Evolutionary conservation across 2,329 filamentous ascomycete species (phyloP).

Genomic region (Colletotrichum eremochloae): DNA sequence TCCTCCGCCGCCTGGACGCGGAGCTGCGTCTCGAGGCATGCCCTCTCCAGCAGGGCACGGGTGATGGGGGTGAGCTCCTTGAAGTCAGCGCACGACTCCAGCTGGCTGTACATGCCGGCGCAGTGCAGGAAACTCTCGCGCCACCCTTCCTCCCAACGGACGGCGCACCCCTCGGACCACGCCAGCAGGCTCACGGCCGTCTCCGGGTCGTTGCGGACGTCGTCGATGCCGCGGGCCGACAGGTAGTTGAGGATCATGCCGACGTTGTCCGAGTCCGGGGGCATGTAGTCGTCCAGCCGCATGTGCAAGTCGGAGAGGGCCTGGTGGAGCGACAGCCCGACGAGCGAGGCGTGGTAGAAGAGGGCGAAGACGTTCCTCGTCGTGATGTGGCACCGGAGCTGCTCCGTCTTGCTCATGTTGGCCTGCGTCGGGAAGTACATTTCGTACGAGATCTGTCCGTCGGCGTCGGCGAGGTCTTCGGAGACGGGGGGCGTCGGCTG

Average conservation of each 20-base stretch:
- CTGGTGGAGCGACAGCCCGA: constrained; percentile 73
- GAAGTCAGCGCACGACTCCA: constrained; percentile 70
- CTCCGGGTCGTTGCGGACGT: constrained; percentile 72
- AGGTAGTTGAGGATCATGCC: constrained; percentile 73
- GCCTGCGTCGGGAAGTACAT: constrained; percentile 73
- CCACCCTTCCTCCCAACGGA: constrained; percentile 77
- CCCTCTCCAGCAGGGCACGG: constrained; percentile 71
- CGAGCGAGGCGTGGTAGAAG: constrained; percentile 73
- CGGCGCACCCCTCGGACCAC: constrained; percentile 73
- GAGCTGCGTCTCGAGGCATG: constrained; percentile 72
- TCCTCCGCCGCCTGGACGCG: constrained; percentile 74
- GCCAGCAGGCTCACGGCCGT: constrained; percentile 72
- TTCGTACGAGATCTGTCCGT: constrained; percentile 71
- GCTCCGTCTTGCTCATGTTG: constrained; percentile 61
- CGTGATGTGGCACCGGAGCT: constrained; percentile 71
- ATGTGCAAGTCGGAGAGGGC: constrained; percentile 73
- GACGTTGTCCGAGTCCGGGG: constrained; percentile 67
- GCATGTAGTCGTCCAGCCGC: constrained; percentile 71
- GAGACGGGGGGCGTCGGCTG: constrained; percentile 61
- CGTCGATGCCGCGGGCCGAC: constrained; percentile 70
- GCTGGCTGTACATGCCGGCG: constrained; percentile 70
- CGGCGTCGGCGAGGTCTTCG: constrained; percentile 60
- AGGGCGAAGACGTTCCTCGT: constrained; percentile 79
- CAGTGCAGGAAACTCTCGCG: constrained; percentile 76
- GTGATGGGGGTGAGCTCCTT: constrained; percentile 71